These are phyloP conservation scores for Amylocarpus encephaloides DNA, from an alignment of 2,329 filamentous ascomycete species.

Conservation along the genomic window DNA sequence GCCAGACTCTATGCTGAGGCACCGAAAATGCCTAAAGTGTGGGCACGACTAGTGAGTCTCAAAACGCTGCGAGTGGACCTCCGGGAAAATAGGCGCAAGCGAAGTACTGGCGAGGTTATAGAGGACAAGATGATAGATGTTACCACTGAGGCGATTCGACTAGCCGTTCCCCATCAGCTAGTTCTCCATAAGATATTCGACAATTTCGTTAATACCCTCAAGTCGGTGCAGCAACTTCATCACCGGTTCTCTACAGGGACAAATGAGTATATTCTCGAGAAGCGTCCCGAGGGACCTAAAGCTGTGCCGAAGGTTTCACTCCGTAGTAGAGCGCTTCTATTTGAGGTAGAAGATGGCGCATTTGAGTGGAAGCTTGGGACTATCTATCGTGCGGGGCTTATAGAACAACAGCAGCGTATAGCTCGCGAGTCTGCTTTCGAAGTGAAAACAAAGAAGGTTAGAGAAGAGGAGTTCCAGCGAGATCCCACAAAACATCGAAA, in stretches of 20 bases:
- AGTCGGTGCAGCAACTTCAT: constrained; percentile 84
- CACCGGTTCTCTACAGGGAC: constrained; percentile 85
- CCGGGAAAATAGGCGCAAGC: constrained; percentile 67
- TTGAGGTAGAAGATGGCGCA: constrained; percentile 90
- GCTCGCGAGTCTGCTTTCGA: constrained; percentile 86
- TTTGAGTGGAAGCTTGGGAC: constrained; percentile 97
- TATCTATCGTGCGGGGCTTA: constrained; percentile 82
- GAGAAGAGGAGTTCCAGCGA: constrained; percentile 58
- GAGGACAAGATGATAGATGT: constrained; percentile 82
- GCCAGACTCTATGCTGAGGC: constrained; percentile 82
- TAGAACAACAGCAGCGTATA: constrained; percentile 84
- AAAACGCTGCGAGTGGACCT: constrained; percentile 77
- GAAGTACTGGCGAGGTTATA: constrained; percentile 47
- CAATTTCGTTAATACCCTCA: constrained; percentile 81
- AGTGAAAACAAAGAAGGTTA: constrained; percentile 78
- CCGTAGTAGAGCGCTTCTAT: constrained; percentile 72
- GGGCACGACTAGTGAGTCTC: constrained; percentile 80
- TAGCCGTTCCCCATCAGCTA: constrained; percentile 87
- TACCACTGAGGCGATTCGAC: constrained; percentile 73
- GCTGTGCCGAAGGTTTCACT: constrained; percentile 79
- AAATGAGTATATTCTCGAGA: constrained; percentile 82
- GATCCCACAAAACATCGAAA: constrained; percentile 48
- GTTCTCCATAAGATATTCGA: constrained; percentile 88
- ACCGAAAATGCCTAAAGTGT: constrained; percentile 73
- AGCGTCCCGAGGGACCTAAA: constrained; percentile 80